Base-by-base conservation (phyloP, 129 eudicot species). In the Tanacetum coccineum region DNA sequence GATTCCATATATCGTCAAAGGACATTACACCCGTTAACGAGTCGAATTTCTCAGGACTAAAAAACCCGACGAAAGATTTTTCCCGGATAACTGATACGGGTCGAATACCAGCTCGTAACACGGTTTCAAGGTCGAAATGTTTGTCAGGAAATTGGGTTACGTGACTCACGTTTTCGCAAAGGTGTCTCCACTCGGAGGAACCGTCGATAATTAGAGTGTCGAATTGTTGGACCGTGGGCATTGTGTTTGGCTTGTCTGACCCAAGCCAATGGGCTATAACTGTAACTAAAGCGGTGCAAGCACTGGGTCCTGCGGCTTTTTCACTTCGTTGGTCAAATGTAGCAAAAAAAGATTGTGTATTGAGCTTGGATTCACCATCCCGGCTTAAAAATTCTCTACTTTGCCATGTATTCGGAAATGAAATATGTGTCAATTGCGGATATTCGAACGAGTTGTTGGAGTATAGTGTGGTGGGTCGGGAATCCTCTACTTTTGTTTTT, bases 91-190 rank as follows among this genome's bases (percentile, higher is more conserved):
- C 79, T 0, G 79, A 32, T 20, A 88, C 6, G 13, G 93, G 96
- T 0, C 96, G 80, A 39, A 88, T 73, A n/a, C 66, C 56, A 17
- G 89, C 96, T 3, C 64, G 47, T 17, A 88, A 40, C 14, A 88
- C 79, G 2, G 96, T 88, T 56, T 88, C 96, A 1, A 88, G 93
- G 64, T 88, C 93, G 25, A 88, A 88, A 58, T 88, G 96, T 47
- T 77, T 75, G 82, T 88, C 72, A 1, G 96, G 96, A 65, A 82
- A 85, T 57, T 80, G 70, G 12, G 55, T 78, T 14, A 53, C 70
- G 60, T 80, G 59, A n/a, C 73, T 56, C 17, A 28, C 70, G 3
- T 79, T 74, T 8, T 76, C 74, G 15, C 89, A 88, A 1, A 85
- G 82, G 51, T 68, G 81, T 60, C 85, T 51, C 96, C 96, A 88